Evolutionary conservation across 202 grass and related monocot genomes (phyloP), one percentile per base, ranked within the genome.

Genomic region (Panicum hallii): DNA sequence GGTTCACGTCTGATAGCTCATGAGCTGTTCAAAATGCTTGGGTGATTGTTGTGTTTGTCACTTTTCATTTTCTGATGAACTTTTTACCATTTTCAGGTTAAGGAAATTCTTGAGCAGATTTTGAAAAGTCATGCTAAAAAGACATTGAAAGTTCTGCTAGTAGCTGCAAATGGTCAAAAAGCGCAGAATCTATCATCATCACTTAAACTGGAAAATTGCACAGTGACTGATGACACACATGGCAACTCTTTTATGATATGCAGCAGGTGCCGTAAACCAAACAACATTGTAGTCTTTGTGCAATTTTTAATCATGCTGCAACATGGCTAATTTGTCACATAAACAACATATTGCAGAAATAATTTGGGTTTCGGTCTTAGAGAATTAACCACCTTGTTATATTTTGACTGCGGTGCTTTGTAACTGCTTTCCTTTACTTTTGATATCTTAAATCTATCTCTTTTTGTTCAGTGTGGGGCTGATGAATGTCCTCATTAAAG

Each of bases 401-500:
- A 14, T 44, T 78, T 78, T 65, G 20, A 23, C 32, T 44, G 5
- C 46, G 17, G 28, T 50, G 34, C 45, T 1, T 43, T n/a, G 64
- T 77, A 74, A 52, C 20, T 50, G 6, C 7, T 46, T 13, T 43
- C 20, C 22, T 78, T 72, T 17, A 55, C 14, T 32, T 22, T 72
- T 73, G 63, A 77, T 50, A 28, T 70, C 57, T 71, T 69, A 45
- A 65, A 19, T 61, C 16, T 5, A 44, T 74, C 4, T 44, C 9
- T 63, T 67, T 89, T 62, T 81, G 15, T 97, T 44, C 75, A 97
- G 92, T 71, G 74, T 88, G 65, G 88, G 91, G 62, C 78, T 78
- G 47, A 77, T 90, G 49, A 87, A 87, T 93, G 88, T 93, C 63
- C 26, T 81, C 23, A 86, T 92, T 45, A 93, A 91, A 78, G 88